Conservation (phyloP, 495 filamentous ascomycete species). For the Pyrenula massariospora region DNA sequence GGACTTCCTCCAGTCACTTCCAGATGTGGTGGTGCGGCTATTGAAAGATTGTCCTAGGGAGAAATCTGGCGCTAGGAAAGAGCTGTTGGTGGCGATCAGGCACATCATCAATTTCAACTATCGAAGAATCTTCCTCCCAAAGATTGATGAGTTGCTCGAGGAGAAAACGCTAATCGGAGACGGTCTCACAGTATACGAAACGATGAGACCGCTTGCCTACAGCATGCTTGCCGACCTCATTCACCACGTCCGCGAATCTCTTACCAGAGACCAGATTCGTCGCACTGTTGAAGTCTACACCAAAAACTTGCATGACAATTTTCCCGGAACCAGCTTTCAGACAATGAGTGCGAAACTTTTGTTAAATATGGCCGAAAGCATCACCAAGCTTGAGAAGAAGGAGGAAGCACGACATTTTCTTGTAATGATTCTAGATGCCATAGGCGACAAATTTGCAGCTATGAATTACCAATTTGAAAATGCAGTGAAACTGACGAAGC, state of each 20-base stretch:
- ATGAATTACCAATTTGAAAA: conserved; percentile 97
- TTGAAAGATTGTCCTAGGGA: conserved; percentile 90
- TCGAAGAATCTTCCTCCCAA: conserved; percentile 82
- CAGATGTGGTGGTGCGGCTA: conserved; percentile 82
- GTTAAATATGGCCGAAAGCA: conserved; percentile 94
- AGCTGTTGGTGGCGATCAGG: conserved; percentile 88
- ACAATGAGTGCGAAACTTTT: conserved; percentile 98
- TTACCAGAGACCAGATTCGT: conserved; percentile 78
- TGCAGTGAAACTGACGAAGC: conserved; percentile 78
- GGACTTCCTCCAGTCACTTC: conserved; percentile 80
- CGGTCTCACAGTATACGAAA: conserved; percentile 91
- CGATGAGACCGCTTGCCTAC: conserved; percentile 89
- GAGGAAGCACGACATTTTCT: conserved; percentile 88
- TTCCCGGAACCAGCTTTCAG: conserved; percentile 96
- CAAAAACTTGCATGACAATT: conserved; percentile 87
- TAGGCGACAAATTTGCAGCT: conserved; percentile 93
- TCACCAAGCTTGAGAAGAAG: conserved; percentile 83
- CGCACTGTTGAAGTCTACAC: conserved; percentile 95
- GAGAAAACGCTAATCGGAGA: conserved; percentile 90
- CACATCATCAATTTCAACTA: conserved; percentile 99
- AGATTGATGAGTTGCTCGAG: conserved; percentile 91
- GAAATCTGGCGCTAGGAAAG: conserved; percentile 86
- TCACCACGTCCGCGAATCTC: conserved; percentile 83
- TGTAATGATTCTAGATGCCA: conserved; percentile 94
- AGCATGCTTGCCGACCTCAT: conserved; percentile 98